Evolutionary conservation across 1,284 basidiomycete genomes (phyloP).

Genomic region (Afroboletus lepidellus): DNA sequence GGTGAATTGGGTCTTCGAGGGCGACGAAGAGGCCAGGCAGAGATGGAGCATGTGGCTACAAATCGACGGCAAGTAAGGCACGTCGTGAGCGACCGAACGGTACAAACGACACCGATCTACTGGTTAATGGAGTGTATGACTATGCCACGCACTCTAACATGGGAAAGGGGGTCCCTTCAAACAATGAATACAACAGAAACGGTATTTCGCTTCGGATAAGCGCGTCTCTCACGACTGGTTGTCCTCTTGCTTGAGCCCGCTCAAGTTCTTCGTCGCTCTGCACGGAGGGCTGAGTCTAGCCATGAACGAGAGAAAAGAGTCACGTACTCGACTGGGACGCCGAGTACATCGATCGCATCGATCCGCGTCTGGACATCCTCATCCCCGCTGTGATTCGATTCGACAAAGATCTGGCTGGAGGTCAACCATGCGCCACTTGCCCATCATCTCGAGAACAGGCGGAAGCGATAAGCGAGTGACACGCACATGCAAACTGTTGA

Average conservation of each 20-base stretch:
- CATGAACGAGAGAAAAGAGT: not conserved
- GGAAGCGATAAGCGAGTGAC: not conserved
- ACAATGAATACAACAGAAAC: not conserved
- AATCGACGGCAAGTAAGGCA: constrained; percentile 53
- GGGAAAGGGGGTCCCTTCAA: not conserved
- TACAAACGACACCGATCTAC: constrained; percentile 12
- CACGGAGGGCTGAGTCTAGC: constrained; percentile 11
- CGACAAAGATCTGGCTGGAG: constrained; percentile 65
- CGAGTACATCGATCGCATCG: constrained; percentile 74
- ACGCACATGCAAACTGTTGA: constrained; percentile 70
- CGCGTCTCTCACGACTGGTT: constrained; percentile 22
- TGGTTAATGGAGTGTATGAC: not conserved
- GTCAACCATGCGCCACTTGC: not conserved
- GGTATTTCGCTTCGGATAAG: not conserved
- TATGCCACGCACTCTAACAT: not conserved
- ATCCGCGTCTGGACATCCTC: constrained; percentile 67
- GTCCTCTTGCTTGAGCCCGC: constrained; percentile 52
- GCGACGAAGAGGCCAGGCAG: constrained; percentile 63
- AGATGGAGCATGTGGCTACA: constrained; percentile 82
- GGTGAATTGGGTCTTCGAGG: constrained; percentile 80
- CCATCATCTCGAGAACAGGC: not conserved
- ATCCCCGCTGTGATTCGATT: constrained; percentile 70
- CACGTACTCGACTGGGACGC: constrained; percentile 61
- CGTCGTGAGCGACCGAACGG: not conserved
- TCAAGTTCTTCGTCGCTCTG: constrained; percentile 57